A percentile compares a stretch with the other conserved stretches of the same genome.
Evolutionary conservation across 768 basidiomycete genomes (phyloP).

Genomic region (Pisolithus marmoratus): DNA sequence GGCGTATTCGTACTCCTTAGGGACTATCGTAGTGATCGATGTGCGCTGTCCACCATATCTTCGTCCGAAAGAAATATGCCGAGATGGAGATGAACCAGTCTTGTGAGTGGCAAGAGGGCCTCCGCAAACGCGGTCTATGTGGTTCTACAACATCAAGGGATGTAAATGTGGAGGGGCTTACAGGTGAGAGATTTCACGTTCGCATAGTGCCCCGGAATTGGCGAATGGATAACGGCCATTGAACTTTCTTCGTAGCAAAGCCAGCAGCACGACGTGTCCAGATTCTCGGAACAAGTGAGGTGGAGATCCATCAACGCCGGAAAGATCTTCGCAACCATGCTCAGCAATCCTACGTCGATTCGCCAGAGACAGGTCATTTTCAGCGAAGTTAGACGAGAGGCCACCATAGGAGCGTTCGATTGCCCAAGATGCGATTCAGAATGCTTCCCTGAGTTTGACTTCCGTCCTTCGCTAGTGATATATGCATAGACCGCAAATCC

Average conservation of each 20-base stretch:
- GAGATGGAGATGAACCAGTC: constrained; percentile 47
- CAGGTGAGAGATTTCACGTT: constrained; percentile 43
- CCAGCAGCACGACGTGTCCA: constrained; percentile 57
- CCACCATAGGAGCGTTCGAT: constrained; percentile 20
- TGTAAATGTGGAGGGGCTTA: constrained; percentile 30
- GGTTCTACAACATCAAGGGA: background rate
- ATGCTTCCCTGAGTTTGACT: constrained; percentile 39
- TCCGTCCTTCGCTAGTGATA: constrained; percentile 40
- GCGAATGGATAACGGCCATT: constrained; percentile 51
- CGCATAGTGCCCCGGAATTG: constrained; percentile 47
- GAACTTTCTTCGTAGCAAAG: constrained; percentile 59
- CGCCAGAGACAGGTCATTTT: constrained; percentile 50
- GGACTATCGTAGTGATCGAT: constrained; percentile 25
- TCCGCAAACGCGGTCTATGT: constrained; percentile 38
- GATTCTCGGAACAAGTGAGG: constrained; percentile 54
- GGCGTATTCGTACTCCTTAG: constrained; percentile 13
- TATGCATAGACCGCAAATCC: constrained; percentile 32
- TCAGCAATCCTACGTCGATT: constrained; percentile 46
- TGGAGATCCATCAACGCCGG: constrained; percentile 43
- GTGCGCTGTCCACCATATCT: constrained; percentile 42
- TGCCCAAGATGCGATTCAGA: constrained; percentile 28
- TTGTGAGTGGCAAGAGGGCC: constrained; percentile 40
- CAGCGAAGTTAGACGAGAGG: constrained; percentile 39
- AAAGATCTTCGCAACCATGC: constrained; percentile 40
- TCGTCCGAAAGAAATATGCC: constrained; percentile 61